Evolutionary conservation across 1,284 basidiomycete species (phyloP).

Genomic region (Ganoderma lucidum): DNA sequence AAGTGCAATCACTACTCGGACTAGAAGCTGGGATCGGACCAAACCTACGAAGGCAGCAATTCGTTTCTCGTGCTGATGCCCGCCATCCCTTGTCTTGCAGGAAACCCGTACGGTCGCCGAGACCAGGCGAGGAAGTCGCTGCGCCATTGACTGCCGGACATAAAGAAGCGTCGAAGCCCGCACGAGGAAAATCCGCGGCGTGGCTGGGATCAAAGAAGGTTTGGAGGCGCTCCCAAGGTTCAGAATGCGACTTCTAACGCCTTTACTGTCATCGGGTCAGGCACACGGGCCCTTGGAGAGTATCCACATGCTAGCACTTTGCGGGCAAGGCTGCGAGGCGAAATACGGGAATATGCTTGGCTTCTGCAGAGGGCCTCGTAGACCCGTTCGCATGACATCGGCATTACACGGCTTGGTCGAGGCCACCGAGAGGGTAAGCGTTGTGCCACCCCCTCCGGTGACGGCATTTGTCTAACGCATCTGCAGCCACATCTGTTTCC

Average conservation of each 20-base stretch:
- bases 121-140: not conserved
- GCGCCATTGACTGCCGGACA: conserved; percentile 1
- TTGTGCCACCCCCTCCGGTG: conserved; percentile 2
- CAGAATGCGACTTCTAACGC: not conserved
- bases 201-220: conserved; percentile 7
- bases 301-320: not conserved
- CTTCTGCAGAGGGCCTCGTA: conserved; percentile 1
- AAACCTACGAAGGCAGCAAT: conserved; percentile 1
- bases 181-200: conserved; percentile 3
- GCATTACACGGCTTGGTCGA: conserved; percentile 3
- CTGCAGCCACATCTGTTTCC: conserved; percentile 9
- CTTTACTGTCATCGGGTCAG: not conserved
- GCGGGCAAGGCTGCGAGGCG: not conserved
- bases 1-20: too few relatives aligned
- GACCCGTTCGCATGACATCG: conserved; percentile 4
- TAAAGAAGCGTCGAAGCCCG: conserved; percentile 5
- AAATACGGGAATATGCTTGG: conserved; percentile 4
- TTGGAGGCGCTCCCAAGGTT: conserved; percentile 1
- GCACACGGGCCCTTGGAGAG: not conserved
- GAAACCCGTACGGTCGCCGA: not conserved
- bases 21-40: conserved; percentile 5
- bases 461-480: conserved; percentile 4
- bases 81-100: not conserved
- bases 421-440: not conserved
- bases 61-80: not conserved